These are phyloP conservation scores for Paraconiothyrium sp. DNA, from an alignment of 2,329 filamentous ascomycete genomes.

Conservation along the genomic window DNA sequence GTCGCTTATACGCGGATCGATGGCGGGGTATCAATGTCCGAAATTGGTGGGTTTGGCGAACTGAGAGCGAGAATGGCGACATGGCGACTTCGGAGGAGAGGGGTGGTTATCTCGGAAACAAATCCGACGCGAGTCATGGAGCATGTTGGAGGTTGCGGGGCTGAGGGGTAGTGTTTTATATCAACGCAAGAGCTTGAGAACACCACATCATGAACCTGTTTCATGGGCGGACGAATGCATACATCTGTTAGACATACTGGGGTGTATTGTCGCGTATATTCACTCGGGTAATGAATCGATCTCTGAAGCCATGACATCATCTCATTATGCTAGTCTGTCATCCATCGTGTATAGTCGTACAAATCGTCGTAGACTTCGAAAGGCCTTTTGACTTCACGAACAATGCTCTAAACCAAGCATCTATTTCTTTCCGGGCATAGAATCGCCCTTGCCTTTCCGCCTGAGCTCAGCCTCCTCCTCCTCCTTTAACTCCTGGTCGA, in stretches of 20 bases:
- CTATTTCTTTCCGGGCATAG: constrained; percentile 37
- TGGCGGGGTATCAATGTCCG: neutral
- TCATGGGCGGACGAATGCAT: no score
- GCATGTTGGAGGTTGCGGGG: neutral
- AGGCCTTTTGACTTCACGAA: neutral
- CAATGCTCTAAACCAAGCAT: constrained; percentile 20
- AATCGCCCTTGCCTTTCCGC: constrained; percentile 60
- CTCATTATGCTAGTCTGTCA: constrained; percentile 11
- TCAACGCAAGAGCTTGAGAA: neutral
- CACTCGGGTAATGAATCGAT: neutral
- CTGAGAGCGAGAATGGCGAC: neutral
- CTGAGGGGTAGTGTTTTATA: neutral
- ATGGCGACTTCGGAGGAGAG: constrained; percentile 14
- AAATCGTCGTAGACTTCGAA: neutral
- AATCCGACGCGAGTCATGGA: constrained; percentile 20
- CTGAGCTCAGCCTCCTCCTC: constrained; percentile 73
- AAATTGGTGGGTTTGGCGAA: constrained; percentile 8
- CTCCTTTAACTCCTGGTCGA: constrained; percentile 73
- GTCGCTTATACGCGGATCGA: neutral
- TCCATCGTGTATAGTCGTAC: constrained; percentile 19
- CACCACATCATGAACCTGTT: neutral
- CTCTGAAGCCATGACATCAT: constrained; percentile 10
- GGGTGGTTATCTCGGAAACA: constrained; percentile 10
- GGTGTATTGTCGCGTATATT: neutral
- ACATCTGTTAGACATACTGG: neutral